Conservation (phyloP, 106 monocot species). For the Gastrodia elata region DNA sequence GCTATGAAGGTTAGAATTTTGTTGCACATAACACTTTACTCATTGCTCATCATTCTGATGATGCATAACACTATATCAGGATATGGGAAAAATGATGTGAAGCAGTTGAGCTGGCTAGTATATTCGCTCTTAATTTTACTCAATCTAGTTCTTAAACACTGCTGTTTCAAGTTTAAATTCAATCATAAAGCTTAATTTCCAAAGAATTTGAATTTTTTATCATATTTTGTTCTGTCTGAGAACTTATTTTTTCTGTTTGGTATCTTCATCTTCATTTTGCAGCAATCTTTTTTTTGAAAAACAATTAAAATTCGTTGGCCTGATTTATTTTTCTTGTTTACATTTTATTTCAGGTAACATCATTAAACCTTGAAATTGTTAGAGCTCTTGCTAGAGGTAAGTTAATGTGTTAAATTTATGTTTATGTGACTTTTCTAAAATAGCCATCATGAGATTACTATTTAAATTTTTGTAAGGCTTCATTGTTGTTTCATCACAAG, state of each 20-base stretch:
- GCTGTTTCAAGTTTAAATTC: neutral
- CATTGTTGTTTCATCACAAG: neutral
- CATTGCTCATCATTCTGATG: neutral
- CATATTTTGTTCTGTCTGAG: neutral
- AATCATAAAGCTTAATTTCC: neutral
- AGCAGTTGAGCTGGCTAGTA: neutral
- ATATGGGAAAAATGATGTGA: neutral
- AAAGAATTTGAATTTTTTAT: neutral
- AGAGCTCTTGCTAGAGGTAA: slow-evolving; percentile 91
- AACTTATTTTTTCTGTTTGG: neutral
- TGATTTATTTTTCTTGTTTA: neutral
- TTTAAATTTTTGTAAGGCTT: neutral
- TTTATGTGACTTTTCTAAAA: no score
- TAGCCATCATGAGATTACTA: neutral
- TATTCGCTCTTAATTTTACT: neutral
- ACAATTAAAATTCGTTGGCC: neutral
- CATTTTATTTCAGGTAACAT: slow-evolving; percentile 59
- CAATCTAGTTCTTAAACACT: neutral
- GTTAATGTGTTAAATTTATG: slow-evolving; percentile 28
- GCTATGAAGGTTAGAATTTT: neutral
- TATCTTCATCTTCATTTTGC: neutral
- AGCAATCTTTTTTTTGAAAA: neutral
- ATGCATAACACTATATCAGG: neutral
- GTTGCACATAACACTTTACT: neutral
- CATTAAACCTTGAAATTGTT: slow-evolving; percentile 87